These are phyloP conservation scores for Fusarium veterinarium DNA, from an alignment of 2,329 filamentous ascomycete genomes.

Conservation along the genomic window DNA sequence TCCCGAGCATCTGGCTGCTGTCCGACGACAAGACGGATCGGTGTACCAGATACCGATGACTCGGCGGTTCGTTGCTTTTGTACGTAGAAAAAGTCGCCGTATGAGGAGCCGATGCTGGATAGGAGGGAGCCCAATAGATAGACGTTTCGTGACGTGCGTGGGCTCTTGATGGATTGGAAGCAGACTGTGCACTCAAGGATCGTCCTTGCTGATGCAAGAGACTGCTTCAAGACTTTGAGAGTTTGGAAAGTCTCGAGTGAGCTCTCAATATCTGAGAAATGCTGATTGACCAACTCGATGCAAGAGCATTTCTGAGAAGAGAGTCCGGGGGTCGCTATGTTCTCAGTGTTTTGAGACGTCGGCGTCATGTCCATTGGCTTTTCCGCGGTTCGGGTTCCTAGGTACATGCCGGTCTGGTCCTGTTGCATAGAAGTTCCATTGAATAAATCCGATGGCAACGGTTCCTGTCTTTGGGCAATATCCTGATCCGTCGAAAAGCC, in stretches of 20 bases:
- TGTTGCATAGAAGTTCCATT: neutral
- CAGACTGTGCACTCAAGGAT: slow-evolving; percentile 10
- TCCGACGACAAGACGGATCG: neutral
- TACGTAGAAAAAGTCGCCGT: slow-evolving; percentile 14
- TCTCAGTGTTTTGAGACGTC: neutral
- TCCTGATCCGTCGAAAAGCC: neutral
- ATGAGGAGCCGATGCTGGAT: slow-evolving; percentile 8
- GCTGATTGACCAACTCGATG: slow-evolving; percentile 9
- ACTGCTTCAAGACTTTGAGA: slow-evolving; percentile 8
- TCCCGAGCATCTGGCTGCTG: neutral
- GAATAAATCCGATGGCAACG: neutral
- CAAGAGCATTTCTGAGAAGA: slow-evolving; percentile 1
- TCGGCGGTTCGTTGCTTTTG: slow-evolving; percentile 5
- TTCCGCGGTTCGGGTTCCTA: neutral
- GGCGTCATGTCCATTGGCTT: neutral
- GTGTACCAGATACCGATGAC: neutral
- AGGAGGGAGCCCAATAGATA: neutral
- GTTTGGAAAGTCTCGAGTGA: slow-evolving; percentile 13
- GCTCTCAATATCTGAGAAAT: slow-evolving; percentile 12
- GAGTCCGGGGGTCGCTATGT: rapidly evolving
- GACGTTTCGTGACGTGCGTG: neutral
- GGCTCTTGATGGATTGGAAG: slow-evolving; percentile 16
- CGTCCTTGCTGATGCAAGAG: neutral
- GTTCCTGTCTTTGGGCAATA: rapidly evolving
- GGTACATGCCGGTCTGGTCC: neutral